Conservation (phyloP, 1,284 basidiomycete species). For the Leccinum angustisporum region DNA sequence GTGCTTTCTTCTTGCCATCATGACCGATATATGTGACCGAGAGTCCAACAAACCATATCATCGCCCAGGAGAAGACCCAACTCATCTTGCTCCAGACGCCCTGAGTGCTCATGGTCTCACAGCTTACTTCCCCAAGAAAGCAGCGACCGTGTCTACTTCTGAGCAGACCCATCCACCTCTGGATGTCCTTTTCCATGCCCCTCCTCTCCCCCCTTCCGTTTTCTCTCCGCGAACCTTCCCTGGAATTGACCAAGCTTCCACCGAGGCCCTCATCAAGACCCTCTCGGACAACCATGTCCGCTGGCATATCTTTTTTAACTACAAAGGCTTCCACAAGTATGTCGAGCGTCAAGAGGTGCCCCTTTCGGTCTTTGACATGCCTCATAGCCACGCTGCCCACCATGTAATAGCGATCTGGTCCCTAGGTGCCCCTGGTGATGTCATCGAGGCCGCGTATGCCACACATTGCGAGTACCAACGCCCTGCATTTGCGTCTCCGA, state of each 20-base stretch:
- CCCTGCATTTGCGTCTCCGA: slow-evolving; percentile 37
- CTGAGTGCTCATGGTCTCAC: slow-evolving; percentile 19
- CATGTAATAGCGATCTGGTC: slow-evolving; percentile 43
- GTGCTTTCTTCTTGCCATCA: slow-evolving; percentile 1
- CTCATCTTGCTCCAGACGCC: slow-evolving; percentile 16
- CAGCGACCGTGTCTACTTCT: slow-evolving; percentile 4
- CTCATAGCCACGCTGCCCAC: slow-evolving; percentile 41
- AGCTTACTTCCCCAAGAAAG: slow-evolving; percentile 17
- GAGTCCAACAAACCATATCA: slow-evolving; percentile 15
- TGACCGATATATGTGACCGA: slow-evolving; percentile 13
- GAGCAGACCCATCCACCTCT: slow-evolving; percentile 16
- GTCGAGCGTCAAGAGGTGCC: slow-evolving; percentile 9
- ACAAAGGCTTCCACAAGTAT: slow-evolving; percentile 59
- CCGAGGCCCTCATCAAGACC: slow-evolving; percentile 41
- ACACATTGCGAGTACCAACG: slow-evolving; percentile 37
- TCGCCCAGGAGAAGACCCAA: slow-evolving; percentile 18
- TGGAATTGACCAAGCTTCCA: slow-evolving; percentile 50
- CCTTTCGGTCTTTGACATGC: slow-evolving; percentile 12
- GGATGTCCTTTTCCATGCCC: slow-evolving; percentile 39
- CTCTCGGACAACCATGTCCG: slow-evolving; percentile 58
- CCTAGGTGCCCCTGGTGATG: slow-evolving; percentile 39
- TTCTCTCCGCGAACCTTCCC: slow-evolving; percentile 41
- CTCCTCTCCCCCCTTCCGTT: slow-evolving; percentile 34
- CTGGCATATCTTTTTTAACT: slow-evolving; percentile 64
- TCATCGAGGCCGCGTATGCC: slow-evolving; percentile 42